Base-by-base conservation (phyloP, 805 yeast species). In the Teunomyces barrocoloradensis region DNA sequence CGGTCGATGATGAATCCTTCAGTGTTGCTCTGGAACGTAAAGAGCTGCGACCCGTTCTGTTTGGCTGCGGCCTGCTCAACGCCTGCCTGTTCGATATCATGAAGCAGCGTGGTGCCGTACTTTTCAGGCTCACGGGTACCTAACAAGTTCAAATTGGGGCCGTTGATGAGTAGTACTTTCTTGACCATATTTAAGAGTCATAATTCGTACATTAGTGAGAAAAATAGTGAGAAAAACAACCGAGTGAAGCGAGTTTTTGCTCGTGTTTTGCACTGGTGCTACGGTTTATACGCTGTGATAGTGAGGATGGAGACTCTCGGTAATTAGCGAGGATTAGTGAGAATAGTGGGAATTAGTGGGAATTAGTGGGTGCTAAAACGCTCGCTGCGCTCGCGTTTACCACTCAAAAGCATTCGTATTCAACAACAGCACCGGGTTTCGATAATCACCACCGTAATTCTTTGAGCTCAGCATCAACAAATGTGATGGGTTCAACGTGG, bases 71-170 rank as follows among this genome's bases (percentile, higher is more conserved):
- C 69, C 49, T 66, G 70, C 2, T 62, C 52, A 12, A 61, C 61
- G 6, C 75, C 75, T 35, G 71, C 75, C 23, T 57, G 48, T 52
- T 77, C 80, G 15, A 77, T 64, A 39, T 76, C 77, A 6, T 58
- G 53, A 28, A 77, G 56, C 1, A 79, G 67, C 0, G 75, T 73
- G 17, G 78, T 68, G 7, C 81, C 81, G 52, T 77, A 77, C 49
- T 75, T 76, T 53, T 74, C 79, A 3, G 81, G 81, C 52, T 74
- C 79, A 55, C 79, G 64, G 6, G 66, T 59, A 13, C 81, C 81
- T 45, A 77, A 65, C n/a, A 77, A 61, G 53, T 76, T 76, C 53
- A 76, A 63, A 57, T 76, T 76, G 35, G 81, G 80, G 9, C 81
- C 81, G 53, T 76, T 77, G 36, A 76, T 60, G 12, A 76, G 65